Conservation (phyloP, 305 asterid species). For the Lippia alba region DNA sequence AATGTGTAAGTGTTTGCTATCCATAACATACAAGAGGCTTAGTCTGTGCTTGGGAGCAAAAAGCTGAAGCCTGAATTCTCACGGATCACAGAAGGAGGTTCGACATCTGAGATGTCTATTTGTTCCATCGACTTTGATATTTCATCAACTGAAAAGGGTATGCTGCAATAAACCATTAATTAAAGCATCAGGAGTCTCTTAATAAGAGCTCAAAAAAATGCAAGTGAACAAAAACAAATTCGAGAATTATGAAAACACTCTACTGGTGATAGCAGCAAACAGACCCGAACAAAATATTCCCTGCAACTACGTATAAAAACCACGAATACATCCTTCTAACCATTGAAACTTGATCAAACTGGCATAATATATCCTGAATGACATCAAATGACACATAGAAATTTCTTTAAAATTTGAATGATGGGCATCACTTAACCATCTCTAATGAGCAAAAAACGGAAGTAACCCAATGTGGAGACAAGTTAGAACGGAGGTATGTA, state of each 20-base stretch:
- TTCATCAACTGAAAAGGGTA: conserved; percentile 92
- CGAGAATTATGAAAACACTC: conserved; percentile 4
- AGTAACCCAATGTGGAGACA: too few species aligned
- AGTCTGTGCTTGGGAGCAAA: conserved; percentile 68
- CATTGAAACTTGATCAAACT: too few species aligned
- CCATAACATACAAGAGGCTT: conserved; percentile 23
- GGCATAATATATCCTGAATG: too few species aligned
- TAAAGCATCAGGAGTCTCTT: conserved; percentile 29
- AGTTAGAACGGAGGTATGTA: too few species aligned
- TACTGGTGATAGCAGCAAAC: background rate
- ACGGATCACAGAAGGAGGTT: conserved; percentile 79
- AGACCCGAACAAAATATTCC: background rate
- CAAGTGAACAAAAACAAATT: background rate
- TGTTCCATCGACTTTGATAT: conserved; percentile 94
- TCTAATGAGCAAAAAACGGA: too few species aligned
- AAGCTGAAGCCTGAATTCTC: conserved; percentile 89
- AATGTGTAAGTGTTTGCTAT: background rate
- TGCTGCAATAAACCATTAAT: conserved; percentile 61
- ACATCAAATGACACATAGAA: too few species aligned
- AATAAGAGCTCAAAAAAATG: background rate
- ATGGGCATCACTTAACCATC: too few species aligned
- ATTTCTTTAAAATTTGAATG: too few species aligned
- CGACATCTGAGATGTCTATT: conserved; percentile 75
- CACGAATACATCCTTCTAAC: too few species aligned
- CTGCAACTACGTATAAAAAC: too few species aligned